These are phyloP conservation scores for Globisporangium heterothallicum DNA, from an alignment of 352 stramenopile genomes.

Conservation along the genomic window DNA sequence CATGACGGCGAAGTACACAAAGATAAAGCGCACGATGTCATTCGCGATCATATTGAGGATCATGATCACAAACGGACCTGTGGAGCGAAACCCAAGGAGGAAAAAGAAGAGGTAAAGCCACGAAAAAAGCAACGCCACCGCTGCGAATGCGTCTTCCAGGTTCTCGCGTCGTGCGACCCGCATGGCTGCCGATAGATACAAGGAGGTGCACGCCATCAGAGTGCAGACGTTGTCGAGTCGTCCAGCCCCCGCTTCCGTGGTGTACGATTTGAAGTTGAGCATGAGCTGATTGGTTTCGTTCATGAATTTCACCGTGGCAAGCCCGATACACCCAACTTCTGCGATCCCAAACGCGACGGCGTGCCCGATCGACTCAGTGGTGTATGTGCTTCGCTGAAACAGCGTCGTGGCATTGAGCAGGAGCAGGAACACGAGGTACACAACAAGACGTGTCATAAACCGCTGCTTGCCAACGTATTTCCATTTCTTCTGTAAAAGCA, in stretches of 20 bases:
- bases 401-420: conserved; percentile 46
- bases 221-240: conserved; percentile 58
- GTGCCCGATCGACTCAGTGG: conserved; percentile 9
- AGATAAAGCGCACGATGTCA: conserved; percentile 53
- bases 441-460: conserved; percentile 31
- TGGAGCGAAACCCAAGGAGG: conserved; percentile 52
- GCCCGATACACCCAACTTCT: conserved; percentile 21
- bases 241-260: conserved; percentile 33
- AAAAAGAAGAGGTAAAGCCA: conserved; percentile 73
- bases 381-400: conserved; percentile 32
- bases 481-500: conserved; percentile 56
- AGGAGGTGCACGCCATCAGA: conserved; percentile 25
- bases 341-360: conserved; percentile 24
- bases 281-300: conserved; percentile 50
- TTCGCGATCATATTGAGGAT: conserved; percentile 56
- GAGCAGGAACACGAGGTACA: conserved; percentile 33
- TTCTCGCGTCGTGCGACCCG: conserved; percentile 18
- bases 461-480: conserved; percentile 49
- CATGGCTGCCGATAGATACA: conserved; percentile 28
- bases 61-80: conserved; percentile 64
- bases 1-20: conserved; percentile 52
- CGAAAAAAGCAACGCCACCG: conserved; percentile 42
- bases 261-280: conserved; percentile 35
- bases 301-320: conserved; percentile 39
- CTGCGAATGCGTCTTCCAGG: conserved; percentile 34